A percentile compares a stretch with the other conserved stretches of the same genome.
phyloP scores from a whole-genome alignment of 768 basidiomycete species.

The Termitomyces heimii region DNA sequence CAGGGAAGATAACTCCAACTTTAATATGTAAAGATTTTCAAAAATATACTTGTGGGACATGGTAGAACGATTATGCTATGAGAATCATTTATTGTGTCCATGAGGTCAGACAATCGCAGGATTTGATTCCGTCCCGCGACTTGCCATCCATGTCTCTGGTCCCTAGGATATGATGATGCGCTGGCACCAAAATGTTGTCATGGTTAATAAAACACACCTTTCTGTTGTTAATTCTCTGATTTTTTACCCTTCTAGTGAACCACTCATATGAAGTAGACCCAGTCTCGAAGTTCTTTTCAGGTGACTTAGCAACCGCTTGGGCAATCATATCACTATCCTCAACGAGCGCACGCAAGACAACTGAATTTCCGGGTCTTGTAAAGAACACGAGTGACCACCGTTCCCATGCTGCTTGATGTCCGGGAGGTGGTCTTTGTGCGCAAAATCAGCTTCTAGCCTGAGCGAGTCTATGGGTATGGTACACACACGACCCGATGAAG shows the following conservation, averaged over 20 bases:
- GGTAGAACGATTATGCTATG: too few species aligned
- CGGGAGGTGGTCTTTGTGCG: neutral
- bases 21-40: too few species aligned
- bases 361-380: slow-evolving; percentile 51
- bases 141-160: neutral
- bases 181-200: neutral
- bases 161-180: neutral
- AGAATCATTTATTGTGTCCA: too few species aligned
- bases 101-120: neutral
- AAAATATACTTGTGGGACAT: too few species aligned
- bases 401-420: slow-evolving; percentile 38
- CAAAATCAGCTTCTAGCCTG: neutral
- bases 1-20: too few species aligned
- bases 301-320: slow-evolving; percentile 25
- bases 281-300: neutral
- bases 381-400: slow-evolving; percentile 71
- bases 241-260: neutral
- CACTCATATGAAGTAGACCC: neutral
- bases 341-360: slow-evolving; percentile 43
- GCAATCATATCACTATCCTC: slow-evolving; percentile 48
- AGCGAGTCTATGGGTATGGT: neutral
- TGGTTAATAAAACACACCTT: neutral
- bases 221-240: neutral
- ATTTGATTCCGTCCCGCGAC: neutral
- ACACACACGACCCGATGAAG: slow-evolving; percentile 13